Percentiles rank a stretch among this genome's conserved stretches.
Evolutionary conservation across 163 green algal species (phyloP).

Genomic region (Scenedesmus sp.): DNA sequence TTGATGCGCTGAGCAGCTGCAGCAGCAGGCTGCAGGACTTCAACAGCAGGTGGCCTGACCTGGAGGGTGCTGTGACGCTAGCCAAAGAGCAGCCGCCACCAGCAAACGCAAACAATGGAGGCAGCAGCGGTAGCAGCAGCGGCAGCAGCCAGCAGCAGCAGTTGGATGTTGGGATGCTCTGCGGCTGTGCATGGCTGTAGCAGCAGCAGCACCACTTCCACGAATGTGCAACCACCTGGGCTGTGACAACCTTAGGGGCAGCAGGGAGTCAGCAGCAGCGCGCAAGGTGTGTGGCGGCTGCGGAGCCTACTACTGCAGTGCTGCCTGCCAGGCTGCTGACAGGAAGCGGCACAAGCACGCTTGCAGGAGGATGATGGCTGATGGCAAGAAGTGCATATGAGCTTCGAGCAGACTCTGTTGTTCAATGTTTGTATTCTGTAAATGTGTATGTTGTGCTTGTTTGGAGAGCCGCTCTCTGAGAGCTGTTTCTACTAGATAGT

Average conservation of each 20-base stretch:
- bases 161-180: not conserved
- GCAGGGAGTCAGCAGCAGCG: not conserved
- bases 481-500: too few relatives aligned
- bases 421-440: too few relatives aligned
- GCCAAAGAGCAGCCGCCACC: too few relatives aligned
- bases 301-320: not conserved
- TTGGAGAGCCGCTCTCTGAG: too few relatives aligned
- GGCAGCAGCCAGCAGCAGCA: not conserved
- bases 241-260: not conserved
- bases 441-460: too few relatives aligned
- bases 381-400: not conserved
- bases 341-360: not conserved
- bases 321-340: not conserved
- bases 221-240: not conserved
- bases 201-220: not conserved
- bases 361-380: not conserved
- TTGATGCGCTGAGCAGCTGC: not conserved
- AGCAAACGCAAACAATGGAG: too few relatives aligned
- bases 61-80: too few relatives aligned
- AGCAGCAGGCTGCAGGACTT: not conserved
- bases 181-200: not conserved
- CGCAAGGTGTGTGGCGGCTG: not conserved
- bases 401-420: too few relatives aligned
- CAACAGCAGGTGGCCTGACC: not conserved
- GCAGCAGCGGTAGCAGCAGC: too few relatives aligned